These are phyloP conservation scores for Nakataea oryzae DNA, from an alignment of 2,329 filamentous ascomycete species.

Conservation along the genomic window DNA sequence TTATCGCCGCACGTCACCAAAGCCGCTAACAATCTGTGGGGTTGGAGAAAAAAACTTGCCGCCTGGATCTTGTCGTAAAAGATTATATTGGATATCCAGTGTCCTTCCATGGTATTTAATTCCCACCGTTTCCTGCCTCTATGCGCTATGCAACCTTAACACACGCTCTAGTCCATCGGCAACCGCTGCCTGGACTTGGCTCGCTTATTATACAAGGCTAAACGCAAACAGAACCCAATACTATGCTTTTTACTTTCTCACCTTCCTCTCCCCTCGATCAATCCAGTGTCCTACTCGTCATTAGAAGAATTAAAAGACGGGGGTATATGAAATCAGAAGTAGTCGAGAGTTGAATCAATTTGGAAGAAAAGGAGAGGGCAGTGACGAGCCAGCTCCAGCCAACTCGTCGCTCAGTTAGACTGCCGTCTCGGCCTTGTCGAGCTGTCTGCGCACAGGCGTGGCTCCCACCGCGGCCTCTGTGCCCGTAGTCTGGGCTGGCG, in stretches of 20 bases:
- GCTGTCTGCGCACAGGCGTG: conserved; percentile 1
- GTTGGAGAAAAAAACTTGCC: too few relatives aligned
- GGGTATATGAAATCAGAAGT: background rate
- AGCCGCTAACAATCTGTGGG: too few relatives aligned
- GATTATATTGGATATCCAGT: too few relatives aligned
- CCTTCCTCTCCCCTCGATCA: background rate
- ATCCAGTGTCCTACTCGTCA: background rate
- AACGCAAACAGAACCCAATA: background rate
- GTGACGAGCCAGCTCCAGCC: background rate
- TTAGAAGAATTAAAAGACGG: background rate
- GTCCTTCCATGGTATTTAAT: too few relatives aligned
- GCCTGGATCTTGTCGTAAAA: too few relatives aligned
- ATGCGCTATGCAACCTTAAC: too few relatives aligned
- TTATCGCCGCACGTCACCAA: too few relatives aligned
- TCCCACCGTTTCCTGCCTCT: too few relatives aligned
- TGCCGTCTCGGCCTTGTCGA: conserved; percentile 13
- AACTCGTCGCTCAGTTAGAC: conserved; percentile 7
- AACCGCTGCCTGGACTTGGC: too few relatives aligned
- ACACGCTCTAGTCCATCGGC: too few relatives aligned
- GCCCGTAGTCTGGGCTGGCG: background rate
- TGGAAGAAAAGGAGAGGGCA: background rate
- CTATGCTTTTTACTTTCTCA: background rate
- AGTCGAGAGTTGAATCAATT: background rate
- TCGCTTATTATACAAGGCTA: too few relatives aligned
- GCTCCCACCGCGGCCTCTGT: background rate